phyloP scores from a whole-genome alignment of 2,329 filamentous ascomycete genomes.

The Trichoderma brevicompactum region DNA sequence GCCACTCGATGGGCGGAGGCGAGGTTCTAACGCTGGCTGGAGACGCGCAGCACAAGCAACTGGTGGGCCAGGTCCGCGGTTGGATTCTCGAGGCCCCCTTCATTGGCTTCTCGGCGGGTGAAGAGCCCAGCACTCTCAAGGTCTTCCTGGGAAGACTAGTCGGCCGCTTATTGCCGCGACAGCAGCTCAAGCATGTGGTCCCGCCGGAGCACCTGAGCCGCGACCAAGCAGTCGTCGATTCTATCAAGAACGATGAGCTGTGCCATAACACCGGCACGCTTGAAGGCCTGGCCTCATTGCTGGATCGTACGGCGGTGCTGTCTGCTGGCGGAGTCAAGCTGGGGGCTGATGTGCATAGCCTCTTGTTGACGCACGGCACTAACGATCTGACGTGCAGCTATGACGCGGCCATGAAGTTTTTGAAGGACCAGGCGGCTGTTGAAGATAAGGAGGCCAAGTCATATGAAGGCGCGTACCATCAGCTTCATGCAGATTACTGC shows the following conservation, averaged over 20 bases:
- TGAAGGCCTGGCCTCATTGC: constrained; percentile 75
- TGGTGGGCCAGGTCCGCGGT: constrained; percentile 67
- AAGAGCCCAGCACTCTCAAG: constrained; percentile 66
- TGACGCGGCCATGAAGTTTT: constrained; percentile 66
- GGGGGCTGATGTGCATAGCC: constrained; percentile 59
- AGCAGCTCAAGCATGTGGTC: constrained; percentile 69
- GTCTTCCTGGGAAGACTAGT: constrained; percentile 70
- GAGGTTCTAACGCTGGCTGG: constrained; percentile 68
- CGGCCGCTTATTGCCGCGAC: constrained; percentile 67
- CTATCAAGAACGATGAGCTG: constrained; percentile 67
- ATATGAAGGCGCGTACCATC: constrained; percentile 81
- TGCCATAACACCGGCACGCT: constrained; percentile 85
- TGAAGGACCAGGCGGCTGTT: constrained; percentile 58
- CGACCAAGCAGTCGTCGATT: constrained; percentile 65
- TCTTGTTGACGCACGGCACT: constrained; percentile 80
- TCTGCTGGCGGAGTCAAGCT: constrained; percentile 58
- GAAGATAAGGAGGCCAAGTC: constrained; percentile 71
- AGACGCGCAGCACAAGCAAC: constrained; percentile 54
- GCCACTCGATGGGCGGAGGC: constrained; percentile 89
- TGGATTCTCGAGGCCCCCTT: constrained; percentile 80
- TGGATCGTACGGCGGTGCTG: constrained; percentile 72
- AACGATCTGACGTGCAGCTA: constrained; percentile 71
- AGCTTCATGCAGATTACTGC: constrained; percentile 65
- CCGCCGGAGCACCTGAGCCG: constrained; percentile 67
- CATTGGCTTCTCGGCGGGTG: constrained; percentile 69